phyloP scores from a whole-genome alignment of 2,329 filamentous ascomycete species.

The Penicillium fuscoglaucum region DNA sequence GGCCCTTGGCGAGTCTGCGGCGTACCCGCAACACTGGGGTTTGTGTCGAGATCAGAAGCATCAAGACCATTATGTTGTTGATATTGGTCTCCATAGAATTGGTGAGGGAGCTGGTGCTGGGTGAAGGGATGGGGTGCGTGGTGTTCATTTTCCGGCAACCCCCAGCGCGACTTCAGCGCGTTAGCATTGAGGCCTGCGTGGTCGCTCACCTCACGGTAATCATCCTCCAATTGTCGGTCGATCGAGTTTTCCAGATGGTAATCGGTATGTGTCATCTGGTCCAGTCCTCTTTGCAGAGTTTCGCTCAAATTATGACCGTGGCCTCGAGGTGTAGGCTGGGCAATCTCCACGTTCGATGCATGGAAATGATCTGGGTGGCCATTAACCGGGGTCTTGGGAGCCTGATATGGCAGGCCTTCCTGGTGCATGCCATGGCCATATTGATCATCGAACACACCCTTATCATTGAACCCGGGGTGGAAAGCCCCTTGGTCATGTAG shows the following conservation, averaged over 20 bases:
- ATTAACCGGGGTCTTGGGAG: conserved; percentile 33
- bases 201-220: conserved; percentile 55
- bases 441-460: conserved; percentile 30
- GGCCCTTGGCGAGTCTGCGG: conserved; percentile 45
- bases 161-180: conserved; percentile 40
- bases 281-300: conserved; percentile 78
- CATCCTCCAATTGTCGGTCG: conserved; percentile 74
- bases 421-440: conserved; percentile 26
- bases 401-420: conserved; percentile 29
- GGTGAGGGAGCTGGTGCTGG: conserved; percentile 37
- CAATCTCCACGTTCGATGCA: conserved; percentile 52
- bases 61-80: conserved; percentile 47
- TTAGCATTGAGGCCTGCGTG: conserved; percentile 30
- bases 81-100: conserved; percentile 37
- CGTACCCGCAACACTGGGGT: conserved; percentile 70
- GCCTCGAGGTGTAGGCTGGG: conserved; percentile 60
- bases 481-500: conserved; percentile 54
- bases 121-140: conserved; percentile 24
- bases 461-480: conserved; percentile 32
- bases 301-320: conserved; percentile 72
- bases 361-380: conserved; percentile 44
- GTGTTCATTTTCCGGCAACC: conserved; percentile 34
- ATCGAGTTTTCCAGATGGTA: conserved; percentile 81
- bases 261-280: conserved; percentile 65
- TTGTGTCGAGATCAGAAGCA: conserved; percentile 68